Percentiles rank a stretch among this genome's conserved stretches.
phyloP scores from a whole-genome alignment of 805 yeast species.

The Hanseniaspora vineae region DNA sequence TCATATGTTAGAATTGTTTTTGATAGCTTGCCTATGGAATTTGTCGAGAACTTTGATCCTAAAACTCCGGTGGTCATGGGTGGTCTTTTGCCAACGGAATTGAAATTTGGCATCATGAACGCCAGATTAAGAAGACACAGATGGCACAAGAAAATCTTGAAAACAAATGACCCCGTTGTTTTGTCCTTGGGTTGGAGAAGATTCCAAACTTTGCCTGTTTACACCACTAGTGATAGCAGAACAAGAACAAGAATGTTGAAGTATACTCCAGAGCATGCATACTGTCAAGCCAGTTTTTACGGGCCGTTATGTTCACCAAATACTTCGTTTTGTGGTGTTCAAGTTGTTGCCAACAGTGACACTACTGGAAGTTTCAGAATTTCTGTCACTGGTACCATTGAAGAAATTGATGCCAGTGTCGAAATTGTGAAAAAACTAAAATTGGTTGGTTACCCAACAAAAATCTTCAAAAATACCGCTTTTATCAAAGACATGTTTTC shows the following conservation, averaged over 20 bases:
- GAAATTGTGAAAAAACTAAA: conserved; percentile 94
- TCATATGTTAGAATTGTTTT: conserved; percentile 85
- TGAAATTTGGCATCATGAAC: conserved; percentile 82
- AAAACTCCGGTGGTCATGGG: conserved; percentile 79
- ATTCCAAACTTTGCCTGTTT: conserved; percentile 91
- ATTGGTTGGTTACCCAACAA: conserved; percentile 88
- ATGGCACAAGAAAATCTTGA: conserved; percentile 95
- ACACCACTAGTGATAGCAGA: conserved; percentile 93
- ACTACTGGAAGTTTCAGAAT: conserved; percentile 88
- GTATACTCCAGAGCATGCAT: conserved; percentile 96
- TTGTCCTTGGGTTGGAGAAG: conserved; percentile 96
- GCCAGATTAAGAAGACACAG: conserved; percentile 94
- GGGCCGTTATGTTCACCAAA: conserved; percentile 97
- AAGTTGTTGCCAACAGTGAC: conserved; percentile 67
- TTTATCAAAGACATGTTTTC: conserved; percentile 94
- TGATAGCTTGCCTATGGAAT: conserved; percentile 77
- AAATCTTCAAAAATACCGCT: conserved; percentile 91
- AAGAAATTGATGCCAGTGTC: conserved; percentile 75
- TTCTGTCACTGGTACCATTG: conserved; percentile 93
- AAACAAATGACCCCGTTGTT: conserved; percentile 90
- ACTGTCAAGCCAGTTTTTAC: conserved; percentile 88
- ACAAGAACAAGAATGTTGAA: conserved; percentile 96
- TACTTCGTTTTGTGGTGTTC: conserved; percentile 94
- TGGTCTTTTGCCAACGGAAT: conserved; percentile 81
- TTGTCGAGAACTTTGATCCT: conserved; percentile 77